A percentile compares a stretch with the other conserved stretches of the same genome.
phyloP scores from a whole-genome alignment of 805 yeast genomes.

The Ogataea pilisensis region DNA sequence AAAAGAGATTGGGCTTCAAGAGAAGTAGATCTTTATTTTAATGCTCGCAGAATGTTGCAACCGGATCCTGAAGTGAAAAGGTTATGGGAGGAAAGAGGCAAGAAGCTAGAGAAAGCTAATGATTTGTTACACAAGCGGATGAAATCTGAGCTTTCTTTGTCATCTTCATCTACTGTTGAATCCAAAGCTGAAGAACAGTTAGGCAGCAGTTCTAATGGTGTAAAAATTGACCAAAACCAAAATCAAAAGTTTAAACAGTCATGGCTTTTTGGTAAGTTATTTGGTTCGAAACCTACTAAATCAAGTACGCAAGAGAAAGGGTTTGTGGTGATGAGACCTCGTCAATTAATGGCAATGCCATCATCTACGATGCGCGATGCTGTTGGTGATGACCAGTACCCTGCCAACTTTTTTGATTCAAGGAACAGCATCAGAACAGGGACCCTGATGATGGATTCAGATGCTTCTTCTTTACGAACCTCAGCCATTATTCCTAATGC shows the following conservation, averaged over 20 bases:
- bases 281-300: not conserved
- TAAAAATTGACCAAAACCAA: no score
- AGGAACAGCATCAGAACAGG: not conserved
- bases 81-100: conserved; percentile 48
- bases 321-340: conserved; percentile 31
- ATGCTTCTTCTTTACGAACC: not conserved
- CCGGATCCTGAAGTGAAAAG: conserved; percentile 50
- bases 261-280: not conserved
- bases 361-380: no score
- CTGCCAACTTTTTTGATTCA: not conserved
- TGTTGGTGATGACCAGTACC: not conserved
- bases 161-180: not conserved
- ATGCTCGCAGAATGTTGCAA: conserved; percentile 34
- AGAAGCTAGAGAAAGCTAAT: conserved; percentile 20
- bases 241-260: no score
- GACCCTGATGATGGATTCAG: not conserved
- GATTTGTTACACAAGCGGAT: not conserved
- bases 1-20: conserved; percentile 50
- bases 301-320: conserved; percentile 6
- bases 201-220: no score
- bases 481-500: not conserved
- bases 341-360: conserved; percentile 3
- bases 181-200: not conserved
- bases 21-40: conserved; percentile 54
- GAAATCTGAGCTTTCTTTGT: not conserved